phyloP scores from a whole-genome alignment of 345 rosid genomes.

The Kandelia obovata region DNA sequence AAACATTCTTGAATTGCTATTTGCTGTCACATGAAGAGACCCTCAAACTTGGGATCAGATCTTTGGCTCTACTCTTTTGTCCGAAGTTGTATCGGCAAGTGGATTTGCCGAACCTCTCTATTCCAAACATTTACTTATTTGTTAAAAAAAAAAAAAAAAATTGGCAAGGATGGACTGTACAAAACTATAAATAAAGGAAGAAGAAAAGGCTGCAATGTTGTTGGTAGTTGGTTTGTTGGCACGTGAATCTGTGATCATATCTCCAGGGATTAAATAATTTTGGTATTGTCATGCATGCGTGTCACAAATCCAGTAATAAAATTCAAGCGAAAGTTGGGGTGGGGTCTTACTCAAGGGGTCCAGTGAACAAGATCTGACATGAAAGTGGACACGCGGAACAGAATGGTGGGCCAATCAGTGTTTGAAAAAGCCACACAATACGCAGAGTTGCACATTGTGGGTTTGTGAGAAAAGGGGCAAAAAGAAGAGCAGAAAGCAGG shows the following conservation, averaged over 20 bases:
- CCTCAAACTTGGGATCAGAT: too few relatives aligned
- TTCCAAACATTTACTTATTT: too few relatives aligned
- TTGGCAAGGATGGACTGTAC: background rate
- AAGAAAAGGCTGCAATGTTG: background rate
- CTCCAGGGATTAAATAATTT: background rate
- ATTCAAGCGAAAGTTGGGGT: too few relatives aligned
- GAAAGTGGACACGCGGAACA: background rate
- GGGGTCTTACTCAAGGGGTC: background rate
- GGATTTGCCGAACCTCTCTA: too few relatives aligned
- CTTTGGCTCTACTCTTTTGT: background rate
- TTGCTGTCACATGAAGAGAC: background rate
- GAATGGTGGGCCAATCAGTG: background rate
- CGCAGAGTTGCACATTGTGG: background rate
- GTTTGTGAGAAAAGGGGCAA: background rate
- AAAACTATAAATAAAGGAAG: background rate
- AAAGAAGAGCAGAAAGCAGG: too few relatives aligned
- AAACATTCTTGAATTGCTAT: slow-evolving; percentile 16
- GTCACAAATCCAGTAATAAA: background rate
- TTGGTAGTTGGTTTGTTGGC: slow-evolving; percentile 3
- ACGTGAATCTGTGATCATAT: slow-evolving; percentile 17
- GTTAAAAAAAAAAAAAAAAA: too few relatives aligned
- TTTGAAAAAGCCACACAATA: background rate
- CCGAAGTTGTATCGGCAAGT: too few relatives aligned
- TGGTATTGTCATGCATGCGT: too few relatives aligned
- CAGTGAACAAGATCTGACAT: background rate